Base-by-base conservation (phyloP, 306 rosid genomes). In the Echinosophora koreensis region DNA sequence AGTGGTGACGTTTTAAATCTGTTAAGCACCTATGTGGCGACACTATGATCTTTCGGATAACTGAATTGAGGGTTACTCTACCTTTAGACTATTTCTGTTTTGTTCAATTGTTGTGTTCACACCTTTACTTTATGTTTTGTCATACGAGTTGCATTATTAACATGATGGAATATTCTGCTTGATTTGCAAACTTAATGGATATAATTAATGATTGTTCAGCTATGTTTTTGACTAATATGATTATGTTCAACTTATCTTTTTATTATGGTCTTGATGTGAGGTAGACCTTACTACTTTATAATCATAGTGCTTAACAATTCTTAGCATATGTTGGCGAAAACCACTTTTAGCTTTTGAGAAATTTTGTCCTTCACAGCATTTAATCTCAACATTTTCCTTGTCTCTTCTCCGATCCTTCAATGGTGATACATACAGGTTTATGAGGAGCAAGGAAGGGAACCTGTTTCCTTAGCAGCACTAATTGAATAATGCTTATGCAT, bases 391-490 rank as follows among this genome's bases (percentile, higher is more conserved):
- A 27, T 73, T 67, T 69, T 30, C 57, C 28, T 64, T 57, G 69
- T 4, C 30, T 41, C 41, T 28, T 34, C 10, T 15, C 58, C 15
- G 30, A 80, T 76, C 39, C 74, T 73, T 61, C 38, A 32, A 18
- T 41, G 41, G 44, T 12, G 59, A 58, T 65, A 46, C 13, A 3
- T 58, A 46, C 56, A 39, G 59, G 57, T 59, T 75, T 59, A 73
- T 68, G 17, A 30, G 67, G 34, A 76, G 56, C 41, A 66, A 61
- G 64, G 35, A 52, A 30, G 51, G 38, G 17, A 34, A 57, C 14
- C 66, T 78, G 57, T 63, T 47, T 76, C n/a, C 5, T 6, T 76
- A 18, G 52, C 58, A 15, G 51, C 35, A 47, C 66, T n/a, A 81
- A 52, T 65, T 47, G 5, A 54, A 18, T 41, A 18, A 69, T 41